Percentiles rank a stretch among this genome's conserved stretches.
These are phyloP conservation scores for Aechmea fasciata DNA, from an alignment of 176 grass and related monocot species.

Conservation along the genomic window DNA sequence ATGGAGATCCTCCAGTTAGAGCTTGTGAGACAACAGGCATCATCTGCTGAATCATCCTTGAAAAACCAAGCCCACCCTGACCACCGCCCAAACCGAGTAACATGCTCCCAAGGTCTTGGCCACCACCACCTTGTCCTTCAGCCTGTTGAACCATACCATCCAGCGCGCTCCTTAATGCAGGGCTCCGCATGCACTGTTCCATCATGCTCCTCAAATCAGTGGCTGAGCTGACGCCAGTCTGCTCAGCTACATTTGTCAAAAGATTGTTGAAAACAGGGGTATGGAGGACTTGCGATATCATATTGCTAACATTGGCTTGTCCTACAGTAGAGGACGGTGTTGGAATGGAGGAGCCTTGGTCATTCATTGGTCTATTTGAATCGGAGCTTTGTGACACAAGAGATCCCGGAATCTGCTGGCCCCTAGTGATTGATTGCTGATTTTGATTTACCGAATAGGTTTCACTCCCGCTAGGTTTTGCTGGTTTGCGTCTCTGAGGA, in stretches of 20 bases:
- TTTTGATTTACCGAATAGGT: constrained; percentile 25
- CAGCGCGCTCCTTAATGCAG: constrained; percentile 51
- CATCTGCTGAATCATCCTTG: constrained; percentile 90
- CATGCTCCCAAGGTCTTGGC: constrained; percentile 27
- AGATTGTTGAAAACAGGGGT: constrained; percentile 52
- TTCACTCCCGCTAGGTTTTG: constrained; percentile 26
- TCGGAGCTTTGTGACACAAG: constrained; percentile 36
- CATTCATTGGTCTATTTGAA: constrained; percentile 6
- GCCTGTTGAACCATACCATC: constrained; percentile 60
- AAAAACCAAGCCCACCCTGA: constrained; percentile 60
- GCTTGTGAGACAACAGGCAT: constrained; percentile 84
- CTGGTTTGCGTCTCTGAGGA: constrained; percentile 37
- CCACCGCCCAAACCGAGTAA: constrained; percentile 28
- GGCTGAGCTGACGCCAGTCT: constrained; percentile 45
- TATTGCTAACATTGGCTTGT: constrained; percentile 48
- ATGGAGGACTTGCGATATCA: constrained; percentile 65
- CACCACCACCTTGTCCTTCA: constrained; percentile 29
- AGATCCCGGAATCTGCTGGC: constrained; percentile 46
- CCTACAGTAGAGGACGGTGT: constrained; percentile 21
- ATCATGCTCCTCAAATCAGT: constrained; percentile 53
- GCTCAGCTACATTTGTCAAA: constrained; percentile 51
- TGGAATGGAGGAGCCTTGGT: constrained; percentile 11
- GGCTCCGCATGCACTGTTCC: constrained; percentile 60
- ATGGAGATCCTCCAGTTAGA: constrained; percentile 37
- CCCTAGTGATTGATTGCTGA: constrained; percentile 39